Base-by-base conservation (phyloP, 805 yeast genomes). In the Candida ulmi region DNA sequence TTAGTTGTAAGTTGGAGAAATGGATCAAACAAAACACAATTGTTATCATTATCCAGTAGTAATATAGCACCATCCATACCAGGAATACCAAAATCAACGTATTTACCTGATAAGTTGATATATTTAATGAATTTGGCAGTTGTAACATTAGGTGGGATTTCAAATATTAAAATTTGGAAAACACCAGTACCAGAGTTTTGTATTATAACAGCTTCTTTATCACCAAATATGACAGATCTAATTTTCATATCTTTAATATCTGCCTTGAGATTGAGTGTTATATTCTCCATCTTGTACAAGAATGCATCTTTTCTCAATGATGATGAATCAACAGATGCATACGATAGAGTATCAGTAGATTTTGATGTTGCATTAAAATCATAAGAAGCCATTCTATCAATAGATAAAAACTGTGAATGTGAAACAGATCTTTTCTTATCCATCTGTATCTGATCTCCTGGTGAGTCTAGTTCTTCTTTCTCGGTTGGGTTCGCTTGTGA, bases 221-320 rank as follows among this genome's bases (percentile, higher is more conserved):
- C 76, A 17, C 69, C 71, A 45, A 64, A 74, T 5, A 54, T 49
- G n/a, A 75, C 42, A 8, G 66, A 66, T 36, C 60, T 55, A 1
- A 69, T 54, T 34, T 66, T 65, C 23, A 74, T 44, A 15, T 55
- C 37, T 2, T 47, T 36, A 11, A 55, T 44, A n/a, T 61, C 53
- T 5, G 62, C 61, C 16, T 57, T 54, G 11, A 60, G 30, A 37
- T 55, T 63, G 30, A 67, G 60, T 2, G 50, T 48, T 16, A 63
- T 52, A 0, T 73, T 58, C 15, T 77, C 78, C 2, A 84, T 58
- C 51, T 72, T 75, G 0, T 88, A 77, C 43, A 86, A 62, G n/a
- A 82, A 79, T 51, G 82, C 71, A 55, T 87, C 95, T 48, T 83
- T 85, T 30, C 78, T 63, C 17, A 76, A 56, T 5, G 24, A 56